Percentiles rank a stretch among this genome's conserved stretches.
Conservation (phyloP, 179 eudicot species). For the Monotropa hypopitys region DNA sequence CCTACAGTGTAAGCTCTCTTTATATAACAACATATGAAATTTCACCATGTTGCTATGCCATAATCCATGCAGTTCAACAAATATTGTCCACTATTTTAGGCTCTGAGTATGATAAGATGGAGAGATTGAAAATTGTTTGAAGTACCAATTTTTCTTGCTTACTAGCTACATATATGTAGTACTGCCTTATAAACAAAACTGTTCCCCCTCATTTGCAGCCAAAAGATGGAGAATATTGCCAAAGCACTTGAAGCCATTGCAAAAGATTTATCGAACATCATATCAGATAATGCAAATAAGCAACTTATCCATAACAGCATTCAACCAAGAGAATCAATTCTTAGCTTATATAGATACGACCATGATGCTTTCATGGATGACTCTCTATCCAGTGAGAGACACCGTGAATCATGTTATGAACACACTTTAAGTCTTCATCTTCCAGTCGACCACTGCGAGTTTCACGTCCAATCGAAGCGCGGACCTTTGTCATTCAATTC, state of each 20-base stretch:
- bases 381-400: constrained; percentile 28
- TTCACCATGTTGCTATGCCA: too few relatives aligned
- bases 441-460: constrained; percentile 40
- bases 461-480: constrained; percentile 32
- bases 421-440: constrained; percentile 46
- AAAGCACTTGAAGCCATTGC: constrained; percentile 41
- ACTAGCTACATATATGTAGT: not conserved
- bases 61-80: not conserved
- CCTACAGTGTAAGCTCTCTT: too few relatives aligned
- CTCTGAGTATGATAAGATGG: not conserved
- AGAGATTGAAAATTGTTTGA: not conserved
- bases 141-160: not conserved
- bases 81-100: too few relatives aligned
- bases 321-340: constrained; percentile 31
- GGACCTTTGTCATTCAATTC: constrained; percentile 39
- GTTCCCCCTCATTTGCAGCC: constrained; percentile 23
- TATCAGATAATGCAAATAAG: constrained; percentile 19
- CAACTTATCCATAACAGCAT: constrained; percentile 22
- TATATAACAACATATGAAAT: too few relatives aligned
- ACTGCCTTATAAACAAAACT: too few relatives aligned
- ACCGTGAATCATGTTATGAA: constrained; percentile 23
- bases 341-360: constrained; percentile 39
- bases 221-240: constrained; percentile 45
- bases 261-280: constrained; percentile 37
- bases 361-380: constrained; percentile 19